These are phyloP conservation scores for Sarocladium oryzae DNA, from an alignment of 2,329 filamentous ascomycete genomes.

Conservation along the genomic window DNA sequence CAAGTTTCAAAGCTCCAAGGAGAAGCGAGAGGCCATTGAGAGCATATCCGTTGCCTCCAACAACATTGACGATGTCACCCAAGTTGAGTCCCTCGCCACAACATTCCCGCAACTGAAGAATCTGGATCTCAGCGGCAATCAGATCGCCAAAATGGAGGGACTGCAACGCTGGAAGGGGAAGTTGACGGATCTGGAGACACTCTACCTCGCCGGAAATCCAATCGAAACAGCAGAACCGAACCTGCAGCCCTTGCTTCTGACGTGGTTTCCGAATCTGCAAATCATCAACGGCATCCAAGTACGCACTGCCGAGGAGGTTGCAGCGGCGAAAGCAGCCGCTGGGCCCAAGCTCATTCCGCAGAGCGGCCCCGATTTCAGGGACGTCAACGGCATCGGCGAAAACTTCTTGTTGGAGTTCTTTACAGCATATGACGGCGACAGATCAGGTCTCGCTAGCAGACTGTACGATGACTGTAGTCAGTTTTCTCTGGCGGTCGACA, in stretches of 20 bases:
- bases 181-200: conserved; percentile 71
- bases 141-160: conserved; percentile 60
- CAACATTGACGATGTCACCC: conserved; percentile 62
- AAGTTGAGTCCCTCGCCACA: conserved; percentile 67
- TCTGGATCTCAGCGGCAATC: conserved; percentile 82
- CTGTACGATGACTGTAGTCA: conserved; percentile 72
- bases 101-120: conserved; percentile 83
- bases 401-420: conserved; percentile 72
- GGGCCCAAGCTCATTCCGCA: conserved; percentile 54
- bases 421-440: conserved; percentile 64
- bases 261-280: conserved; percentile 78
- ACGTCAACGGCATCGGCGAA: conserved; percentile 68
- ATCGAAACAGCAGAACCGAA: conserved; percentile 54
- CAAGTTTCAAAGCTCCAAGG: conserved; percentile 64
- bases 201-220: conserved; percentile 73
- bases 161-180: conserved; percentile 73
- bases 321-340: conserved; percentile 42
- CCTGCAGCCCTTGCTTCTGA: conserved; percentile 62
- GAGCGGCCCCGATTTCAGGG: conserved; percentile 63
- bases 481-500: conserved; percentile 72
- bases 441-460: conserved; percentile 51
- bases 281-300: conserved; percentile 70
- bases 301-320: conserved; percentile 64
- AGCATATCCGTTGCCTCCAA: conserved; percentile 81
- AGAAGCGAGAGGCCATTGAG: conserved; percentile 70